These are phyloP conservation scores for Chlorella sp. DNA, from an alignment of 139 green algal genomes.

Conservation along the genomic window DNA sequence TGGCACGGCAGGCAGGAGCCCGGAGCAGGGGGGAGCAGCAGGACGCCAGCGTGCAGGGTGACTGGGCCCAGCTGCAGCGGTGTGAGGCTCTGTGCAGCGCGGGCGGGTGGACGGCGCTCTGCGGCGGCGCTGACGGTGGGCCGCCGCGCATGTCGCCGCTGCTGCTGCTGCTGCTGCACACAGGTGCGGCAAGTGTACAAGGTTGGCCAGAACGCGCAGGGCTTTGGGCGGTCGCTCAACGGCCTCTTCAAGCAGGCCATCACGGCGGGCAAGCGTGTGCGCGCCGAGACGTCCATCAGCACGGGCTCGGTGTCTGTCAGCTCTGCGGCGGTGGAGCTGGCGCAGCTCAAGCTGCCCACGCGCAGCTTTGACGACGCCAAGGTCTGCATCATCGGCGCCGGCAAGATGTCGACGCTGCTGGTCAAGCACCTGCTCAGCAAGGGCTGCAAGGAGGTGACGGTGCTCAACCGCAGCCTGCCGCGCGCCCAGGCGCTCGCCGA, in stretches of 20 bases:
- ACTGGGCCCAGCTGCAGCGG: neutral
- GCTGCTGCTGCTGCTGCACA: no score
- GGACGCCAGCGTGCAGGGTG: neutral
- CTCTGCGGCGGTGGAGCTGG: conserved; percentile 94
- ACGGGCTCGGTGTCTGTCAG: conserved; percentile 91
- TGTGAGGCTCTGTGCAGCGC: neutral
- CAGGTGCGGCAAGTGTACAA: conserved; percentile 76
- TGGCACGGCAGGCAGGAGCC: no score
- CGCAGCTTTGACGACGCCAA: conserved; percentile 69
- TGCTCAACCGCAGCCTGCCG: conserved; percentile 90
- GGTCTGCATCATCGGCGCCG: conserved; percentile 95
- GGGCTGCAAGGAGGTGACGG: conserved; percentile 81
- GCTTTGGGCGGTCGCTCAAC: conserved; percentile 96
- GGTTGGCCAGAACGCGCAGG: conserved; percentile 81
- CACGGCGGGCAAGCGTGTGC: conserved; percentile 93
- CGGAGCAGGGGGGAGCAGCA: no score
- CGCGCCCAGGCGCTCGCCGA: conserved; percentile 81
- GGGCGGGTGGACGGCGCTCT: no score
- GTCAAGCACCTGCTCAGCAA: conserved; percentile 98
- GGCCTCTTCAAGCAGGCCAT: conserved; percentile 99
- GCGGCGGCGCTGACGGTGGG: no score
- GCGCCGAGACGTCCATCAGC: conserved; percentile 91
- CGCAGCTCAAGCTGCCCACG: conserved; percentile 93
- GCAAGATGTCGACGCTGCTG: conserved; percentile 94
- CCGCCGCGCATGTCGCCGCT: no score